Evolutionary conservation across 164 flowering plant genomes (phyloP), one percentile per base, ranked within the genome.

Genomic region (Euptelea pleiosperma): DNA sequence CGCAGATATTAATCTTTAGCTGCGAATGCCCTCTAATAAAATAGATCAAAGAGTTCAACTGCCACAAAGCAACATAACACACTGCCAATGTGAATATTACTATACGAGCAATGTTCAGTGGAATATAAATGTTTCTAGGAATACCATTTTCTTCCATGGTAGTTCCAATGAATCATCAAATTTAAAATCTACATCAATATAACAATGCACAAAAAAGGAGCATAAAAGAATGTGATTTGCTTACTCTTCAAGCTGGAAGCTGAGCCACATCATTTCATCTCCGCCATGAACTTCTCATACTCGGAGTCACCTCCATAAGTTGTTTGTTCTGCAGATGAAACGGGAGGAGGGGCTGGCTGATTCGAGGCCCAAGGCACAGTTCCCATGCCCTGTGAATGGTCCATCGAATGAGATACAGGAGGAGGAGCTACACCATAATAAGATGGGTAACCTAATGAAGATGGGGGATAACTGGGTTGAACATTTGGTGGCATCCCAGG

Each of bases 261-360:
- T 9, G 37, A 39, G n/a, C 37, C 52, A 40, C 30, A 15, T 84
- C 75, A 89, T 70, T 86, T 87, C 93, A 89, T 82, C 74, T 87
- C 92, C 19, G 87, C 78, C 96, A 92, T 85, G 71, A 89, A 85
- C 76, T 87, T 87, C 80, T 87, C 96, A 70, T 92, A 87, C 60
- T 87, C 98, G 8, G 84, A 55, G 57, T 91, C 94, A 18, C 77
- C 76, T 55, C 77, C 87, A 67, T 70, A 63, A 3, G 73, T 22
- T 34, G 78, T 8, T 55, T 77, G 73, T 51, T 79, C 91, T 26
- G 80, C 69, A 54, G 98, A 70, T 28, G 92, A 55, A 46, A 59
- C 66, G 15, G 86, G 77, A 10, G 81, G 81, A 30, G 80, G 75
- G 19, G 63, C 58, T 4, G 86, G 77, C 14, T 82, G 82, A 75